A percentile compares a stretch with the other conserved stretches of the same genome.
Evolutionary conservation across 2,329 filamentous ascomycete genomes (phyloP).

Genomic region (Hymenoscyphus scutula): DNA sequence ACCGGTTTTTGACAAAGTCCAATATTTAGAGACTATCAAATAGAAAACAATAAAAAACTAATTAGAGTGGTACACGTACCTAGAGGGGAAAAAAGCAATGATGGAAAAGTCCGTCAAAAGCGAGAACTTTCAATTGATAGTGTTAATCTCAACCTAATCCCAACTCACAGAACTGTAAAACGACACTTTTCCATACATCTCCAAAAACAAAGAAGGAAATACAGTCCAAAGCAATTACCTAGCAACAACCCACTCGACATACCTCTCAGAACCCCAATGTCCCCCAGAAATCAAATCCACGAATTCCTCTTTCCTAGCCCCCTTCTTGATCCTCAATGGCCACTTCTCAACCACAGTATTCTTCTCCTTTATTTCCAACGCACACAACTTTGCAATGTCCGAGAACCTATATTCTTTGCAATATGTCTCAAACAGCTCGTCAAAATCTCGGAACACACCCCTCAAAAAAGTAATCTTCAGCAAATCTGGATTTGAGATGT

Average conservation of each 20-base stretch:
- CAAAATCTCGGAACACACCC: neutral
- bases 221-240: neutral
- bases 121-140: no score
- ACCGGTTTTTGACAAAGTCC: no score
- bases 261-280: constrained; percentile 1
- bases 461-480: neutral
- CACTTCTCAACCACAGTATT: constrained; percentile 18
- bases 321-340: constrained; percentile 14
- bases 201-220: neutral
- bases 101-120: no score
- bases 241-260: constrained; percentile 9
- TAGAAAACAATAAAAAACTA: no score
- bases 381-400: neutral
- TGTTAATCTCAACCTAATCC: no score
- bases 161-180: no score
- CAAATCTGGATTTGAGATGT: neutral
- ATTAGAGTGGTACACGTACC: no score
- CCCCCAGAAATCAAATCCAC: neutral
- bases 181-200: neutral
- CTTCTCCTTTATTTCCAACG: constrained; percentile 13
- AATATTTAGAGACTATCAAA: no score
- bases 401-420: neutral
- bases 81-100: no score
- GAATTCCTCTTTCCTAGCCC: constrained; percentile 4
- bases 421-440: neutral